Evolutionary conservation across 352 stramenopile genomes (phyloP).

Genomic region (Pythium brachiatum): DNA sequence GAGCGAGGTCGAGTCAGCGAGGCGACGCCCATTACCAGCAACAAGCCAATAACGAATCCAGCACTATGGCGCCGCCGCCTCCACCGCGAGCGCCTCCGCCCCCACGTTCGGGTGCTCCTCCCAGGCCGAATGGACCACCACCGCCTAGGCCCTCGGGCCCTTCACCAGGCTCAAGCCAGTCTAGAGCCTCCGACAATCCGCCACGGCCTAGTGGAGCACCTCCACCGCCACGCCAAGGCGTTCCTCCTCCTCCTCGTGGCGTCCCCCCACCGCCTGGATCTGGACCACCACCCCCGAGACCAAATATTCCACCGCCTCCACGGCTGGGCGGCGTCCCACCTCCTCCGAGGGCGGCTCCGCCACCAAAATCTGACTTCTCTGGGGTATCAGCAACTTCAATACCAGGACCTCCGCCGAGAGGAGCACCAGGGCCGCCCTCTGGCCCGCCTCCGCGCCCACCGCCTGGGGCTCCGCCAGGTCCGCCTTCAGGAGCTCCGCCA

Average conservation of each 20-base stretch:
- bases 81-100: constrained; percentile 1
- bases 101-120: constrained; percentile 13
- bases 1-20: neutral
- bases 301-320: constrained; percentile 26
- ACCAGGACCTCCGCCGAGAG: constrained; percentile 16
- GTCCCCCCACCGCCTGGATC: constrained; percentile 5
- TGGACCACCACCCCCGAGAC: constrained; percentile 12
- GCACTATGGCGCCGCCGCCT: neutral
- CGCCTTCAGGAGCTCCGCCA: constrained; percentile 31
- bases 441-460: constrained; percentile 27
- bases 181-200: constrained; percentile 9
- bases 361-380: constrained; percentile 11
- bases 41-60: no score
- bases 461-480: constrained; percentile 27
- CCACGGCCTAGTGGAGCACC: constrained; percentile 28
- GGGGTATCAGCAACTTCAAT: constrained; percentile 11
- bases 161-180: neutral
- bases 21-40: no score
- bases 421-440: constrained; percentile 14
- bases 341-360: constrained; percentile 31
- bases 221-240: constrained; percentile 4
- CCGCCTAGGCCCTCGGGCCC: constrained; percentile 17
- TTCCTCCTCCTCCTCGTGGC: constrained; percentile 11
- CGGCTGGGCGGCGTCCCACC: constrained; percentile 23
- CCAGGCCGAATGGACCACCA: constrained; percentile 23